Conservation (phyloP, 495 filamentous ascomycete species). For the Lepidopterella palustris region DNA sequence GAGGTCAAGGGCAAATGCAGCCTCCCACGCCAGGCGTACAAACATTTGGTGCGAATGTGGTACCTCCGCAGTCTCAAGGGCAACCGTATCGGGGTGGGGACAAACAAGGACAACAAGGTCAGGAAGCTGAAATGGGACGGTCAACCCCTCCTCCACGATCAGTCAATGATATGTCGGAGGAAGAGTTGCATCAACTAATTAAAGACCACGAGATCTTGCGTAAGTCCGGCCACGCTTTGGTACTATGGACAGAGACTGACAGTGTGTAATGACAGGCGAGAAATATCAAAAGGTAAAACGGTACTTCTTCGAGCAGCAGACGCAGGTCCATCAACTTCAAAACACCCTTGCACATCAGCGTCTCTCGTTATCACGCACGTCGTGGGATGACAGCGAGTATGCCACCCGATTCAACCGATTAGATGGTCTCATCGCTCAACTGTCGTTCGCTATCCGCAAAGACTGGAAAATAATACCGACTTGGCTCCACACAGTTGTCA, state of each 20-base stretch:
- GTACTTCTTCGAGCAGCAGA: constrained; percentile 92
- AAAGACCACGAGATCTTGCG: constrained; percentile 39
- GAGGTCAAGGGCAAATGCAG: constrained; percentile 26
- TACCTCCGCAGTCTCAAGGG: constrained; percentile 31
- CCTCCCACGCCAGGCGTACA: constrained; percentile 28
- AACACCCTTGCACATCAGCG: constrained; percentile 94
- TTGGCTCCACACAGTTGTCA: constrained; percentile 74
- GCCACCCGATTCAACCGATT: constrained; percentile 81
- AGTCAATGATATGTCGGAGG: constrained; percentile 35
- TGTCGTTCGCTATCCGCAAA: constrained; percentile 91
- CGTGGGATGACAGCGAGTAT: constrained; percentile 95
- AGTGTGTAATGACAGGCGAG: constrained; percentile 49
- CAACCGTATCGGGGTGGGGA: constrained; percentile 28
- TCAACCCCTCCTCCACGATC: constrained; percentile 34
- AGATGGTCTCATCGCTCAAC: constrained; percentile 89
- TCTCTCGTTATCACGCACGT: constrained; percentile 87
- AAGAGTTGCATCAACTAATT: constrained; percentile 34
- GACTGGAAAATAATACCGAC: constrained; percentile 74
- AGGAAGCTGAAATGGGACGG: constrained; percentile 31
- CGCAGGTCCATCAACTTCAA: constrained; percentile 89
- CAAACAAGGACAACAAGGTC: constrained; percentile 18
- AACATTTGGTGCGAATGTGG: constrained; percentile 35
- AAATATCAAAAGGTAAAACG: constrained; percentile 98
- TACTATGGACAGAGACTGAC: background rate
- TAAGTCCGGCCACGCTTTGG: constrained; percentile 23